phyloP scores from a whole-genome alignment of 306 rosid species.

The Carpinus viminea region DNA sequence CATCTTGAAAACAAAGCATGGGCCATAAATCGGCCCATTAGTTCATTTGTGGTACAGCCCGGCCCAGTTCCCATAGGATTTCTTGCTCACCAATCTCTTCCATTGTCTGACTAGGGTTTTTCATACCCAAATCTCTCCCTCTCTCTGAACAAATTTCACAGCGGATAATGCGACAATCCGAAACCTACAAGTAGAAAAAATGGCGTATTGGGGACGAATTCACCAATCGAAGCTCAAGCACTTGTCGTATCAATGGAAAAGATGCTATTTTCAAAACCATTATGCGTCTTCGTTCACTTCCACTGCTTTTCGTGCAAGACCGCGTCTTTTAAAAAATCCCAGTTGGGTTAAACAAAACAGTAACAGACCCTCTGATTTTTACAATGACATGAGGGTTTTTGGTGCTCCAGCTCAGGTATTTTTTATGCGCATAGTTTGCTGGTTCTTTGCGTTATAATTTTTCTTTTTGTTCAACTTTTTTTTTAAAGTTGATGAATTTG shows the following conservation, averaged over 20 bases:
- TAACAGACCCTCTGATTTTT: constrained; percentile 29
- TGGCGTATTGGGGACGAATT: constrained; percentile 61
- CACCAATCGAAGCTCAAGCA: constrained; percentile 45
- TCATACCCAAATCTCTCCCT: not conserved
- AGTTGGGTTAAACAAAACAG: constrained; percentile 23
- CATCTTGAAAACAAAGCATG: not conserved
- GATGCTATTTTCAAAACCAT: constrained; percentile 38
- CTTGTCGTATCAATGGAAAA: constrained; percentile 32
- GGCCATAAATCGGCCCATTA: not conserved
- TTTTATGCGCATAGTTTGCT: not conserved
- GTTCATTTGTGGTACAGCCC: not conserved
- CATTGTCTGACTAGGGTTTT: not conserved
- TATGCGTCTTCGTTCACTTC: constrained; percentile 33
- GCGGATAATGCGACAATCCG: not conserved
- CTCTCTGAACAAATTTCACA: not conserved
- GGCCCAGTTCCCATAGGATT: not conserved
- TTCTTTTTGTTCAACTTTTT: not conserved
- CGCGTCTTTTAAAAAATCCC: constrained; percentile 25
- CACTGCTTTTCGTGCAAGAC: constrained; percentile 25
- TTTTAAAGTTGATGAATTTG: not conserved
- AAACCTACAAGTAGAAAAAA: constrained; percentile 14
- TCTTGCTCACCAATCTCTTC: not conserved
- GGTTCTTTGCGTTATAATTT: not conserved
- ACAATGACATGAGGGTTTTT: constrained; percentile 46
- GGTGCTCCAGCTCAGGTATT: constrained; percentile 70